Conservation (phyloP, 2,329 filamentous ascomycete genomes). For the Samsoniella hepiali region DNA sequence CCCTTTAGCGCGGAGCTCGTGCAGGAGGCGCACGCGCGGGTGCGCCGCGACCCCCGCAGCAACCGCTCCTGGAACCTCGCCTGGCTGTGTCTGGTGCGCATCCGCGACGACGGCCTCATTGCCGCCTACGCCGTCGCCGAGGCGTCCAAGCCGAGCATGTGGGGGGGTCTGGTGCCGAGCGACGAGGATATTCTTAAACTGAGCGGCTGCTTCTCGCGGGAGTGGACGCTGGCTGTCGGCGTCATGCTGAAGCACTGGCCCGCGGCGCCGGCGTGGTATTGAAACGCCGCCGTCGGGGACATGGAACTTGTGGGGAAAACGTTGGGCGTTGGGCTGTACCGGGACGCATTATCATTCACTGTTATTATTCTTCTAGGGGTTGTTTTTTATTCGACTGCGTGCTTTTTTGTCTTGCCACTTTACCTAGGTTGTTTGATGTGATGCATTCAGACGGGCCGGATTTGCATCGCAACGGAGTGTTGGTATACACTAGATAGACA, state of each 20-base stretch:
- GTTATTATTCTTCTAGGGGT: too few species aligned
- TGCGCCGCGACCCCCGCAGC: constrained; percentile 61
- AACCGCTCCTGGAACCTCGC: constrained; percentile 74
- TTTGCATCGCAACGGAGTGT: not conserved
- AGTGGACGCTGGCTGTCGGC: constrained; percentile 64
- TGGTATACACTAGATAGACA: not conserved
- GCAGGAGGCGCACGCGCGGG: constrained; percentile 61
- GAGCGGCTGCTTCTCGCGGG: constrained; percentile 58
- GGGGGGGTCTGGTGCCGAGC: constrained; percentile 58
- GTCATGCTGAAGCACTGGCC: constrained; percentile 70
- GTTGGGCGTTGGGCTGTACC: not conserved
- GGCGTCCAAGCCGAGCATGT: constrained; percentile 64
- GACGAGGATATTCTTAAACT: constrained; percentile 56
- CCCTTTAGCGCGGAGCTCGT: constrained; percentile 64
- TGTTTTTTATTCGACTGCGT: too few species aligned
- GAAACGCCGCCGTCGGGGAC: constrained; percentile 16
- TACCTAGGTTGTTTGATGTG: too few species aligned
- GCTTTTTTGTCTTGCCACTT: too few species aligned
- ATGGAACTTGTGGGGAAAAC: not conserved
- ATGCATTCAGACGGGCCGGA: too few species aligned
- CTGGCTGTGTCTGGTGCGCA: constrained; percentile 67
- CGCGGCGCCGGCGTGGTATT: constrained; percentile 55
- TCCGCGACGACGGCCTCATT: constrained; percentile 60
- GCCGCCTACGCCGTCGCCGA: constrained; percentile 58
- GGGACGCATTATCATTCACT: too few species aligned